Evolutionary conservation across 1,284 basidiomycete genomes (phyloP).

Genomic region (Trametes polyzona): DNA sequence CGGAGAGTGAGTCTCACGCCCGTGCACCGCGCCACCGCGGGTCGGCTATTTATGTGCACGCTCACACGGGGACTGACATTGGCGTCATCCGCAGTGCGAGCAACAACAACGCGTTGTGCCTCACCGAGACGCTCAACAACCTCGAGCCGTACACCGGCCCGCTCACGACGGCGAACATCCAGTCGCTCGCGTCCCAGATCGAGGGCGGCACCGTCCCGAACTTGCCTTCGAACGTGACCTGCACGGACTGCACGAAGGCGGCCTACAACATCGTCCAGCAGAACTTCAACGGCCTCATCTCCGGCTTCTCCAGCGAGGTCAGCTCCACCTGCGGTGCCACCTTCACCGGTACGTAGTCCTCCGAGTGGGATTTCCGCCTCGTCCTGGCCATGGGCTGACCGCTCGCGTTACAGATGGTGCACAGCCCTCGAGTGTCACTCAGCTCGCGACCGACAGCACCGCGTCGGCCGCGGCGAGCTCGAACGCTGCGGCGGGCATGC

Average conservation of each 20-base stretch:
- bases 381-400: not conserved
- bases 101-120: constrained; percentile 51
- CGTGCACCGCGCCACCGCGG: not conserved
- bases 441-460: constrained; percentile 38
- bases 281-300: constrained; percentile 41
- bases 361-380: not conserved
- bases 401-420: constrained; percentile 39
- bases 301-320: constrained; percentile 37
- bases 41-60: not conserved
- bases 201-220: constrained; percentile 26
- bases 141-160: constrained; percentile 48
- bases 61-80: not conserved
- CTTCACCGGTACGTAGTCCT: constrained; percentile 49
- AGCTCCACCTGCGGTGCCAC: constrained; percentile 51
- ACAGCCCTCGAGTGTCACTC: constrained; percentile 41
- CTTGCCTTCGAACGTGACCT: constrained; percentile 50
- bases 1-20: constrained; percentile 50
- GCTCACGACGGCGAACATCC: constrained; percentile 36
- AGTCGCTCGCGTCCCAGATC: constrained; percentile 29
- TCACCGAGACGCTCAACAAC: constrained; percentile 51
- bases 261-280: constrained; percentile 50
- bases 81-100: constrained; percentile 37
- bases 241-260: constrained; percentile 59
- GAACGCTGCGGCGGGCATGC: constrained; percentile 33
- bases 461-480: constrained; percentile 21